Percentiles rank a stretch among this genome's conserved stretches.
These are phyloP conservation scores for Coemansia sp. DNA, from an alignment of 192 early-diverging fungal genomes.

Conservation along the genomic window DNA sequence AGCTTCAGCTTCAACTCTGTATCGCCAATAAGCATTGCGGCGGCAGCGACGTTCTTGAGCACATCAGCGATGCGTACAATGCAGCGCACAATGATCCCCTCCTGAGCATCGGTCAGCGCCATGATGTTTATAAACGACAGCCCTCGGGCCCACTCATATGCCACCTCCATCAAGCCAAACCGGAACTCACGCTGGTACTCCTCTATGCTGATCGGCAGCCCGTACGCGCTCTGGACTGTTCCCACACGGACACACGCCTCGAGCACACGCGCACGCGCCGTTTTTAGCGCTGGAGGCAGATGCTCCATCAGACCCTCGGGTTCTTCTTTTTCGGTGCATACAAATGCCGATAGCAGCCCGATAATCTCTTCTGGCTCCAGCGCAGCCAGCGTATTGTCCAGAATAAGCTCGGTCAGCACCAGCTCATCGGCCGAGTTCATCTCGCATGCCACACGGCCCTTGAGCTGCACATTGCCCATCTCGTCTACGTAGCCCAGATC, in stretches of 20 bases:
- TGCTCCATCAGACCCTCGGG: slow-evolving; percentile 28
- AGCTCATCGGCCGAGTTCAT: slow-evolving; percentile 96
- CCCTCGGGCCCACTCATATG: slow-evolving; percentile 97
- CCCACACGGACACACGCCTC: slow-evolving; percentile 69
- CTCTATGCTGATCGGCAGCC: slow-evolving; percentile 55
- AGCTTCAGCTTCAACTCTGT: slow-evolving; percentile 84
- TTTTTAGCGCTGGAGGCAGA: slow-evolving; percentile 27
- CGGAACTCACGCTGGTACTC: slow-evolving; percentile 58
- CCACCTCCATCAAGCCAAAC: slow-evolving; percentile 92
- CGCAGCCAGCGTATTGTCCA: slow-evolving; percentile 87
- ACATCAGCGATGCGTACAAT: slow-evolving; percentile 94
- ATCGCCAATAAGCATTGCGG: slow-evolving; percentile 88
- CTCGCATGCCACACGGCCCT: slow-evolving; percentile 95
- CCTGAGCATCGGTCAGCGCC: slow-evolving; percentile 88
- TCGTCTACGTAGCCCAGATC: slow-evolving; percentile 78
- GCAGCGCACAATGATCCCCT: slow-evolving; percentile 92
- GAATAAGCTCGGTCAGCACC: slow-evolving; percentile 88
- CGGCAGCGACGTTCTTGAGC: slow-evolving; percentile 80
- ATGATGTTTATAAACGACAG: slow-evolving; percentile 89
- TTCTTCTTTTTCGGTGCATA: slow-evolving; percentile 88
- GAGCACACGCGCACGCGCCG: slow-evolving; percentile 63
- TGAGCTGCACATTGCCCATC: slow-evolving; percentile 84
- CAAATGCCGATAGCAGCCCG: slow-evolving; percentile 88
- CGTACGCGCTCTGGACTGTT: slow-evolving; percentile 68
- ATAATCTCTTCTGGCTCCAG: slow-evolving; percentile 92